Evolutionary conservation across 768 basidiomycete species (phyloP).

Genomic region (Tricholoma bakamatsutake): DNA sequence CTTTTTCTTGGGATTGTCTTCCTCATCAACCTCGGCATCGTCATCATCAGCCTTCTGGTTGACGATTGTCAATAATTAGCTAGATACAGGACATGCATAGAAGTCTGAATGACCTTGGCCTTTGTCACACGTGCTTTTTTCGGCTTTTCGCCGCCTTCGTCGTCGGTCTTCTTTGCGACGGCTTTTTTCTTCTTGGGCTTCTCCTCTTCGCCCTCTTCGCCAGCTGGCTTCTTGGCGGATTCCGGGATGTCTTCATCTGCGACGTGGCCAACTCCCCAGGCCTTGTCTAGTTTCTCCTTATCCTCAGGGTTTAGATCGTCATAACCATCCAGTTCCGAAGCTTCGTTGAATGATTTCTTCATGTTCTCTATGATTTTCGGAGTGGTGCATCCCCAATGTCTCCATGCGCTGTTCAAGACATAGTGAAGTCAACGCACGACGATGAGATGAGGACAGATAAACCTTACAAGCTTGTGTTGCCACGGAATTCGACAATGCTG

Average conservation of each 20-base stretch:
- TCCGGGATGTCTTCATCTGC: conserved; percentile 82
- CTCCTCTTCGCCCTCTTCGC: conserved; percentile 15
- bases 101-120: conserved; percentile 6
- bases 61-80: background rate
- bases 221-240: conserved; percentile 50
- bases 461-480: conserved; percentile 58
- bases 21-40: conserved; percentile 32
- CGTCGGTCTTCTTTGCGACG: conserved; percentile 19
- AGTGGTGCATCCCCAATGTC: conserved; percentile 89
- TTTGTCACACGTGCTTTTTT: conserved; percentile 15
- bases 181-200: conserved; percentile 31
- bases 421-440: background rate
- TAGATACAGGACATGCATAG: background rate
- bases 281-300: conserved; percentile 61
- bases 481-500: conserved; percentile 66
- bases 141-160: conserved; percentile 15
- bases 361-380: conserved; percentile 63
- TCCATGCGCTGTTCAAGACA: conserved; percentile 53
- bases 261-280: conserved; percentile 74
- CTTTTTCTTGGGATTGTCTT: conserved; percentile 51
- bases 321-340: conserved; percentile 79
- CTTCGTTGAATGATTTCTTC: conserved; percentile 51
- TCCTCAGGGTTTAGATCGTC: conserved; percentile 68
- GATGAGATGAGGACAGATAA: background rate
- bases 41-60: conserved; percentile 18